Percentiles rank a stretch among this genome's conserved stretches.
phyloP scores from a whole-genome alignment of 192 early-diverging fungal genomes.

The Coemansia erecta region DNA sequence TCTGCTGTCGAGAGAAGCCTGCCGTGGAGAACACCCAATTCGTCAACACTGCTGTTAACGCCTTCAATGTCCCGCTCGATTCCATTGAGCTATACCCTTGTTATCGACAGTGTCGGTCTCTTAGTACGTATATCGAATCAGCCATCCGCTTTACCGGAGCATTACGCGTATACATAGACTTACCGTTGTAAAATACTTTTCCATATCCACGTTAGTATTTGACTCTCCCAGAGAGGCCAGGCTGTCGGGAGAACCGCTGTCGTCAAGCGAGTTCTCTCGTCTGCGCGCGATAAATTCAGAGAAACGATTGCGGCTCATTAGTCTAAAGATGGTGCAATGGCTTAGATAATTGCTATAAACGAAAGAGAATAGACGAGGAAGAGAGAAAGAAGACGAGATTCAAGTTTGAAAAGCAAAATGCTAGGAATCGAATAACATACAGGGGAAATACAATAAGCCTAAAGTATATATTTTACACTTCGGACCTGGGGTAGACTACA shows the following conservation, averaged over 20 bases:
- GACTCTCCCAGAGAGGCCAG: constrained; percentile 13
- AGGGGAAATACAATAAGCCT: no score
- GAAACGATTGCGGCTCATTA: constrained; percentile 27
- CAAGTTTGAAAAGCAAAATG: no score
- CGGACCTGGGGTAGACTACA: no score
- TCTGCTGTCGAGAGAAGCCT: constrained; percentile 40
- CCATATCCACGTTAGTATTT: constrained; percentile 29
- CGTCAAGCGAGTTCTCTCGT: constrained; percentile 10
- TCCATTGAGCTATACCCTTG: constrained; percentile 23
- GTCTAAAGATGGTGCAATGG: background rate
- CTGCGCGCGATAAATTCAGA: constrained; percentile 27
- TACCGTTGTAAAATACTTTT: constrained; percentile 42
- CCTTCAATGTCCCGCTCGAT: constrained; percentile 38
- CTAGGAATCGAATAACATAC: no score
- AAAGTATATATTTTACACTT: no score
- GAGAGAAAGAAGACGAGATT: background rate
- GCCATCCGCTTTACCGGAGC: background rate
- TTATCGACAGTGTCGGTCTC: background rate
- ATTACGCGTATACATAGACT: background rate
- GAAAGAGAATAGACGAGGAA: background rate
- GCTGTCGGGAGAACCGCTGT: constrained; percentile 18
- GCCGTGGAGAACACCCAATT: constrained; percentile 34
- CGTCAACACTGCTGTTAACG: constrained; percentile 30
- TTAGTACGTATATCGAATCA: background rate
- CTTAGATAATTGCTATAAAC: background rate